Conservation (phyloP, 805 yeast genomes). For the Wickerhamiella sorbophila region DNA sequence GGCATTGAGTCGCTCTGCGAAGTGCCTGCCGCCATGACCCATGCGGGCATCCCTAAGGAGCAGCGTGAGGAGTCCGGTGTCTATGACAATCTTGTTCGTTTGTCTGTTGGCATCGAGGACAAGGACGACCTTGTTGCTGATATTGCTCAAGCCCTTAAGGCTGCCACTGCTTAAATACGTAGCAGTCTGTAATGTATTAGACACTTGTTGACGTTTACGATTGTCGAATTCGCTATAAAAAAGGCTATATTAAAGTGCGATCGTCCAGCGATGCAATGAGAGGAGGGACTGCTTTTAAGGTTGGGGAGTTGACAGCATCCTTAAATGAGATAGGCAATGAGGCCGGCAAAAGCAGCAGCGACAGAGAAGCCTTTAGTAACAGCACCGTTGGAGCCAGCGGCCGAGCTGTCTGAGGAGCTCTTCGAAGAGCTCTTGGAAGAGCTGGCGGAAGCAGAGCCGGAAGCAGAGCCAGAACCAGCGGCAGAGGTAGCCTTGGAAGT, state of each 20-base stretch:
- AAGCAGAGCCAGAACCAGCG: not conserved
- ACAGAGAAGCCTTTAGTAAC: not conserved
- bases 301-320: not conserved
- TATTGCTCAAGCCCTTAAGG: conserved; percentile 49
- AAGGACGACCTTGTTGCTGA: conserved; percentile 61
- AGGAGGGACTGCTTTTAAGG: no score
- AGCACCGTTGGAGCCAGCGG: not conserved
- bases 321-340: conserved; percentile 1
- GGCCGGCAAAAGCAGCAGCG: conserved; percentile 2
- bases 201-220: no score
- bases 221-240: no score
- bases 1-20: conserved; percentile 78
- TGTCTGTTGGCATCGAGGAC: conserved; percentile 81
- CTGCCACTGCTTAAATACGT: conserved; percentile 19
- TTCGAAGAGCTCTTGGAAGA: not conserved
- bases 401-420: not conserved
- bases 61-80: conserved; percentile 72
- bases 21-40: conserved; percentile 87
- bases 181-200: no score
- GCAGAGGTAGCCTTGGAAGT: not conserved
- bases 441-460: not conserved
- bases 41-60: conserved; percentile 72
- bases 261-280: not conserved
- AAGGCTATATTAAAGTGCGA: not conserved
- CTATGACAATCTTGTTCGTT: conserved; percentile 65